A percentile compares a stretch with the other conserved stretches of the same genome.
These are phyloP conservation scores for Boechera stricta DNA, from an alignment of 345 rosid species.

Conservation along the genomic window DNA sequence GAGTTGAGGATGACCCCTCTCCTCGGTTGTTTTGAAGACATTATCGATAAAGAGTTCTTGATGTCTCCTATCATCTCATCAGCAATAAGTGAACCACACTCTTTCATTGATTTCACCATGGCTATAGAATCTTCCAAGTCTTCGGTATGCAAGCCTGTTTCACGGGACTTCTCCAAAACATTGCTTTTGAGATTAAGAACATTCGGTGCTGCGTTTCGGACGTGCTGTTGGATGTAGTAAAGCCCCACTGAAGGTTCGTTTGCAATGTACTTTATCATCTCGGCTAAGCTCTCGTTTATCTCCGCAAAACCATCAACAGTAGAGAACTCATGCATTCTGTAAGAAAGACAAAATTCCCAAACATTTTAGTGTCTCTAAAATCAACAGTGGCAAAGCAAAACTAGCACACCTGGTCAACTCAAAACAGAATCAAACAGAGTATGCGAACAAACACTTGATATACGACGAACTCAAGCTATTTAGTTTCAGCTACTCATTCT, in stretches of 20 bases:
- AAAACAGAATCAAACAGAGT: not conserved
- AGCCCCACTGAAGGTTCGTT: constrained; percentile 97
- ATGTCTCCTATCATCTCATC: constrained; percentile 93
- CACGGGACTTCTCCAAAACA: constrained; percentile 61
- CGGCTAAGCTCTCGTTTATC: constrained; percentile 82
- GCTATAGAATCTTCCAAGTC: constrained; percentile 82
- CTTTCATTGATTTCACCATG: constrained; percentile 80
- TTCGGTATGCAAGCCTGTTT: constrained; percentile 69
- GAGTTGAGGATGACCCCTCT: constrained; percentile 60
- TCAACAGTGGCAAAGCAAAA: not conserved
- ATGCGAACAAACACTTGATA: not conserved
- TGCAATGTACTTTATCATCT: constrained; percentile 90
- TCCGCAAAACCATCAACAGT: constrained; percentile 88
- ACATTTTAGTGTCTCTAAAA: constrained; percentile 6
- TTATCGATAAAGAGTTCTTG: constrained; percentile 57
- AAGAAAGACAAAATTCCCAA: constrained; percentile 3
- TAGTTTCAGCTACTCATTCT: not conserved
- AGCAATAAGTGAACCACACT: constrained; percentile 67
- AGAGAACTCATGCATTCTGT: constrained; percentile 94
- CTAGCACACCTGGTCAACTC: not conserved
- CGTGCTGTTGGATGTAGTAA: constrained; percentile 85
- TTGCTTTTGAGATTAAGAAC: constrained; percentile 61
- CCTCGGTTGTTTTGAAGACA: constrained; percentile 75
- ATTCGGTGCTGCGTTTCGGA: constrained; percentile 76
- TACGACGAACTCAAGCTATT: not conserved